phyloP scores from a whole-genome alignment of 2,329 filamentous ascomycete species.

The Monosporascus cannonballus region DNA sequence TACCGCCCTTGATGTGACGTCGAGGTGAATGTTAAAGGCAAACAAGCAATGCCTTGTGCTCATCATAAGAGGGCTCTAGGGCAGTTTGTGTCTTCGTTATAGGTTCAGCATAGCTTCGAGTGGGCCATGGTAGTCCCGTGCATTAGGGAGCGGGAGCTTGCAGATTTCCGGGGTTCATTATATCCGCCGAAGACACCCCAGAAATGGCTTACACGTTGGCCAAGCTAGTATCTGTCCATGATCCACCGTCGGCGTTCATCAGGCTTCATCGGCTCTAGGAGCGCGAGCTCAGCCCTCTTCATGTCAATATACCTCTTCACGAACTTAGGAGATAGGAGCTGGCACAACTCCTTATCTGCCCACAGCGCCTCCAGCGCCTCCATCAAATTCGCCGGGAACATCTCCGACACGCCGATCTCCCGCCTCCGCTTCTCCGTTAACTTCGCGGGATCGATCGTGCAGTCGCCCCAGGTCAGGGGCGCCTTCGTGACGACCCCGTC shows the following conservation, averaged over 20 bases:
- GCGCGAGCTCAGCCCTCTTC: conserved; percentile 52
- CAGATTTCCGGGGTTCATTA: too few species aligned
- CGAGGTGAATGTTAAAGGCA: too few species aligned
- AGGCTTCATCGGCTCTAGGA: conserved; percentile 43
- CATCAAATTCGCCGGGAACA: conserved; percentile 47
- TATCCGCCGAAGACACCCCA: too few species aligned
- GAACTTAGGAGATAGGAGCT: conserved; percentile 41
- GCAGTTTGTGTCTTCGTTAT: too few species aligned
- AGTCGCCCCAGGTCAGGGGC: conserved; percentile 46
- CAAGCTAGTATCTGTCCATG: conserved; percentile 55
- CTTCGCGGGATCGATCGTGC: conserved; percentile 45
- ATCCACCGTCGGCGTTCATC: conserved; percentile 50
- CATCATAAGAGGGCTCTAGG: too few species aligned
- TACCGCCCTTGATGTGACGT: too few species aligned
- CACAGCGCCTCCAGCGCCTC: conserved; percentile 49
- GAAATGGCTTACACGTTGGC: too few species aligned
- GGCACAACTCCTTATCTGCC: conserved; percentile 38
- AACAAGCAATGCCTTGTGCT: too few species aligned
- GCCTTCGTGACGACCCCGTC: conserved; percentile 43
- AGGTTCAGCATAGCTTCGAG: too few species aligned
- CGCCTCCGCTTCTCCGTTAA: conserved; percentile 41
- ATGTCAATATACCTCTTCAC: conserved; percentile 51
- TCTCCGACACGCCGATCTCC: conserved; percentile 45
- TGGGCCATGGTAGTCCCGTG: too few species aligned
- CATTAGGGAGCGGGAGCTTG: too few species aligned